phyloP scores from a whole-genome alignment of 768 basidiomycete genomes.

The Mycena rosella region DNA sequence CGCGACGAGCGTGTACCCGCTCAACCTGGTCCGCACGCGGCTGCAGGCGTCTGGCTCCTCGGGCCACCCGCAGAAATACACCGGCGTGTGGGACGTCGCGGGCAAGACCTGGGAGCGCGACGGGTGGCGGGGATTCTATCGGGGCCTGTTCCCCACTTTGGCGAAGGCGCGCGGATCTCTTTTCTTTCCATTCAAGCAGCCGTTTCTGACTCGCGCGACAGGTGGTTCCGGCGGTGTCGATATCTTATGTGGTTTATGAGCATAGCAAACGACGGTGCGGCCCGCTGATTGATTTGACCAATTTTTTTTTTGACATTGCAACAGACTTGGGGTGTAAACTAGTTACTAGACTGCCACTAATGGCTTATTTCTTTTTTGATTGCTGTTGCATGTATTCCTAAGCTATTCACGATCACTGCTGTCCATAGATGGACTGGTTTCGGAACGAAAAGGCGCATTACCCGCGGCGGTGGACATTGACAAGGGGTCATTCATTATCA shows the following conservation, averaged over 20 bases:
- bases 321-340: slow-evolving; percentile 73
- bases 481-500: neutral
- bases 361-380: slow-evolving; percentile 15
- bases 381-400: slow-evolving; percentile 29
- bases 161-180: slow-evolving; percentile 73
- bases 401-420: slow-evolving; percentile 16
- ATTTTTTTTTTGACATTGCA: slow-evolving; percentile 20
- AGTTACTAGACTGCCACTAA: slow-evolving; percentile 29
- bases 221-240: slow-evolving; percentile 97
- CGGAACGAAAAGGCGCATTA: too few relatives aligned
- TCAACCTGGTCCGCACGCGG: slow-evolving; percentile 93
- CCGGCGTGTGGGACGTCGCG: slow-evolving; percentile 88
- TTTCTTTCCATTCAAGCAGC: slow-evolving; percentile 5
- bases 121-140: slow-evolving; percentile 96
- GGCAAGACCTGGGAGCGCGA: slow-evolving; percentile 84
- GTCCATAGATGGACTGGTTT: neutral
- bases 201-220: slow-evolving; percentile 44
- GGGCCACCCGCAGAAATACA: slow-evolving; percentile 93
- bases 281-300: slow-evolving; percentile 1
- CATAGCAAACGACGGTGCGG: slow-evolving; percentile 82
- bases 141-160: slow-evolving; percentile 90
- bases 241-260: slow-evolving; percentile 96
- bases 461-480: neutral
- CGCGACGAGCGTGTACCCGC: slow-evolving; percentile 92
- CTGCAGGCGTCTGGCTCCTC: slow-evolving; percentile 96